Evolutionary conservation across 2,329 filamentous ascomycete species (phyloP).

Genomic region (Calonectria pseudoreteaudii): DNA sequence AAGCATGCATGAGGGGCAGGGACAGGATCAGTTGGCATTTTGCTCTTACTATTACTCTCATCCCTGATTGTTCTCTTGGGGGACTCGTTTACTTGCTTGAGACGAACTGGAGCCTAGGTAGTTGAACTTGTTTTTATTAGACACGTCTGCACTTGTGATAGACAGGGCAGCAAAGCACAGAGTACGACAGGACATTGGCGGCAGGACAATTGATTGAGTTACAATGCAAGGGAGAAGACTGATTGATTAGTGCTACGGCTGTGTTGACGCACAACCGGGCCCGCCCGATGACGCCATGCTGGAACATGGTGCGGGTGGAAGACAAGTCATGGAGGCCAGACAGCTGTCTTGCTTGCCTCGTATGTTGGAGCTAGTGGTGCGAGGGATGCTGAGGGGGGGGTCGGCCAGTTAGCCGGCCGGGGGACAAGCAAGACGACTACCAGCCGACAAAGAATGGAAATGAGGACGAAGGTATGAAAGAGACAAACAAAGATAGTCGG

Average conservation of each 20-base stretch:
- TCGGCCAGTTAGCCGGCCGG: too few species aligned
- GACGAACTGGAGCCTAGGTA: slow-evolving; percentile 19
- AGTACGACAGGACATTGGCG: slow-evolving; percentile 5
- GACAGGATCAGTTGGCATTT: slow-evolving; percentile 12
- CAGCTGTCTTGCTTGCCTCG: neutral
- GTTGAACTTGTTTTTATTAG: slow-evolving; percentile 19
- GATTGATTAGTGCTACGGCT: neutral
- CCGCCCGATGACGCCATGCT: neutral
- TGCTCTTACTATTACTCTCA: neutral
- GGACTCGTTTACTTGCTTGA: slow-evolving; percentile 3
- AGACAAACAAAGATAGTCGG: neutral
- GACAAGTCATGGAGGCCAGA: slow-evolving; percentile 2
- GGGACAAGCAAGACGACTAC: neutral
- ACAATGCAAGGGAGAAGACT: slow-evolving; percentile 4
- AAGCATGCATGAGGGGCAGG: slow-evolving; percentile 7
- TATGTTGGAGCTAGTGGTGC: neutral
- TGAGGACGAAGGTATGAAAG: neutral
- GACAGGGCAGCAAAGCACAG: slow-evolving; percentile 1
- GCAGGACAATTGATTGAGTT: slow-evolving; percentile 18
- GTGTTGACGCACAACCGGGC: neutral
- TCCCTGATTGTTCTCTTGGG: neutral
- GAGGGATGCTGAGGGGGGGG: neutral
- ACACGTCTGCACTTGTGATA: slow-evolving; percentile 18
- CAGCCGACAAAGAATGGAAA: neutral
- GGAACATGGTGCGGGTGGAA: neutral